phyloP scores from a whole-genome alignment of 2,329 filamentous ascomycete species.

The Alternaria conjuncta region DNA sequence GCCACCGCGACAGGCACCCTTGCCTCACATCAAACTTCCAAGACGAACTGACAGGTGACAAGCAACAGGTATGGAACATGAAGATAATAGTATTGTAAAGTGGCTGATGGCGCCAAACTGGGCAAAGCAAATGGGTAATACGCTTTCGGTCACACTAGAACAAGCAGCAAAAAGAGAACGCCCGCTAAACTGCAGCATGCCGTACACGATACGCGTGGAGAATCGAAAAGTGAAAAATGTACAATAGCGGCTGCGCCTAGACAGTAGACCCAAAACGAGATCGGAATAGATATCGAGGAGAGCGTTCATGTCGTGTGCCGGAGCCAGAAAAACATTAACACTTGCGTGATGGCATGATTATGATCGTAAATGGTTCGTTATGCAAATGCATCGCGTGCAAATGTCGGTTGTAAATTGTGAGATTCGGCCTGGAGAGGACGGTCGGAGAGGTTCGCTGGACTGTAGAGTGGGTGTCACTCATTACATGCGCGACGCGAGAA shows the following conservation, averaged over 20 bases:
- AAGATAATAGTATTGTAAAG: constrained; percentile 1
- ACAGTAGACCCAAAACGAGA: constrained; percentile 26
- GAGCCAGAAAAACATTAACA: constrained; percentile 40
- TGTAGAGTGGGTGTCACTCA: constrained; percentile 14
- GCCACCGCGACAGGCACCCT: constrained; percentile 3
- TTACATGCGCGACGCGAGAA: constrained; percentile 46
- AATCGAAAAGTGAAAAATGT: constrained; percentile 25
- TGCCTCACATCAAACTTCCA: constrained; percentile 7
- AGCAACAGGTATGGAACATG: constrained; percentile 1
- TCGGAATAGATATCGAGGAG: constrained; percentile 20
- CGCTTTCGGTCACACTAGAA: constrained; percentile 5
- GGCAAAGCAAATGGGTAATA: constrained; percentile 20
- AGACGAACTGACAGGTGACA: constrained; percentile 5
- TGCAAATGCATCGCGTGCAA: constrained; percentile 14
- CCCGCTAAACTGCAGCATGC: constrained; percentile 44
- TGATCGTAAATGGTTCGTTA: constrained; percentile 33
- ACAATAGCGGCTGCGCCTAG: constrained; percentile 24
- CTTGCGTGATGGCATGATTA: constrained; percentile 34
- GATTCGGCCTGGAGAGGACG: constrained; percentile 1
- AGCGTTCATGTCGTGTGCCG: constrained; percentile 28
- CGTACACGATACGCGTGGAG: constrained; percentile 9
- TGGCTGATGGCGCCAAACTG: constrained; percentile 2
- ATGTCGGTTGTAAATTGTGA: constrained; percentile 5
- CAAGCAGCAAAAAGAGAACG: constrained; percentile 28
- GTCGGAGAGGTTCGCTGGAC: constrained; percentile 7